These are phyloP conservation scores for Sphenostylis stenocarpa DNA, from an alignment of 306 rosid species.

Conservation along the genomic window DNA sequence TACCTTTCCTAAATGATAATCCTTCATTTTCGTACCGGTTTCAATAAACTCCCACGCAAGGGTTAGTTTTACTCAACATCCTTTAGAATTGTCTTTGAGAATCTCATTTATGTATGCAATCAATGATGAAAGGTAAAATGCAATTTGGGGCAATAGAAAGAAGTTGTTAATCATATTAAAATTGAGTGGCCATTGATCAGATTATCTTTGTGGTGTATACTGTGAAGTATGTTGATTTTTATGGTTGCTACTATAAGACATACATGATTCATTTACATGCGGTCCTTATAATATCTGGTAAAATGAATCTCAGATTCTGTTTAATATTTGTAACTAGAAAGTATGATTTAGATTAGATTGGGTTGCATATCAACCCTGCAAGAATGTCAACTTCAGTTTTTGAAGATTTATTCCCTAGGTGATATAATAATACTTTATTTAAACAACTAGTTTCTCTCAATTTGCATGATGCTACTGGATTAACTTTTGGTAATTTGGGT, in stretches of 20 bases:
- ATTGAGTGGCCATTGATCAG: not conserved
- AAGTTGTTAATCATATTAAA: not conserved
- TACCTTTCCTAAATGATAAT: not conserved
- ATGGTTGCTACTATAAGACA: not conserved
- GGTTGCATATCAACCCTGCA: not conserved
- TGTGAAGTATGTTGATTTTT: conserved; percentile 12
- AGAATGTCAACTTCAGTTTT: not conserved
- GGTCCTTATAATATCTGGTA: not conserved
- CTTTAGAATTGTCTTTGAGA: not conserved
- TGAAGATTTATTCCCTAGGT: not conserved
- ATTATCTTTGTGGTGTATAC: conserved; percentile 11
- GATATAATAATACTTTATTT: not conserved
- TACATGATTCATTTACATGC: not conserved
- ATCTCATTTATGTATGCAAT: not conserved
- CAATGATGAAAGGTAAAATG: not conserved
- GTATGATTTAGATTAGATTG: not conserved
- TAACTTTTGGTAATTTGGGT: not conserved
- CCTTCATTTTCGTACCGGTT: not conserved
- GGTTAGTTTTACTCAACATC: conserved; percentile 6
- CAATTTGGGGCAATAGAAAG: not conserved
- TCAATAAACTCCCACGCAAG: not conserved
- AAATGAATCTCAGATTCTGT: conserved; percentile 1
- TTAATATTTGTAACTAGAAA: not conserved
- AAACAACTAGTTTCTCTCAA: not conserved
- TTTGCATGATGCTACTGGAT: not conserved